Conservation (phyloP, 202 grass and related monocot genomes). For the Setaria italica region DNA sequence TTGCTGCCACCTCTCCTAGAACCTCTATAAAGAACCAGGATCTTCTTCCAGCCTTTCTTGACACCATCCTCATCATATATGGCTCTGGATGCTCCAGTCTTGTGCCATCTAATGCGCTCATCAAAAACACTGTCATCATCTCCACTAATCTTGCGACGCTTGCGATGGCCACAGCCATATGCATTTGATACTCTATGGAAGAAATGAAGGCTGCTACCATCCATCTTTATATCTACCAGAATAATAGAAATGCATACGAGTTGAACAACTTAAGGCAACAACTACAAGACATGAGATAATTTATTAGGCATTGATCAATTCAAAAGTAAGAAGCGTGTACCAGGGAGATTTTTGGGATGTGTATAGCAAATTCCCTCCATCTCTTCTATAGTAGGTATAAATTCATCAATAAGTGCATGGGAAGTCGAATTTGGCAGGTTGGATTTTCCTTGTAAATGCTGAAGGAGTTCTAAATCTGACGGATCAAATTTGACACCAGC, state of each 20-base stretch:
- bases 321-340: conserved; percentile 40
- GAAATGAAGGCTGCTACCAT: conserved; percentile 73
- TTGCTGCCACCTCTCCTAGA: conserved; percentile 29
- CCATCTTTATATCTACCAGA: conserved; percentile 59
- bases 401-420: conserved; percentile 59
- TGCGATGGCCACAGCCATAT: conserved; percentile 65
- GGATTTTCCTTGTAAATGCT: conserved; percentile 68
- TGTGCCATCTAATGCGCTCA: conserved; percentile 59
- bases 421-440: conserved; percentile 34
- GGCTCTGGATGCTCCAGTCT: conserved; percentile 59
- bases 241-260: conserved; percentile 24
- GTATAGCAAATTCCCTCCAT: conserved; percentile 79
- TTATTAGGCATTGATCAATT: not conserved
- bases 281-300: not conserved
- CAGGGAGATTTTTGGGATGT: conserved; percentile 84
- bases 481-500: conserved; percentile 83
- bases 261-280: not conserved
- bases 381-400: conserved; percentile 68
- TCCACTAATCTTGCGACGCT: conserved; percentile 62
- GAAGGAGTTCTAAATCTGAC: conserved; percentile 60
- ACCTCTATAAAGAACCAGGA: conserved; percentile 69
- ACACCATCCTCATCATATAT: conserved; percentile 57
- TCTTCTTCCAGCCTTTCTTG: conserved; percentile 79
- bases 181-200: conserved; percentile 83
- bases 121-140: not conserved